These are phyloP conservation scores for Raddia distichophylla DNA, from an alignment of 176 grass and related monocot species.

Conservation along the genomic window DNA sequence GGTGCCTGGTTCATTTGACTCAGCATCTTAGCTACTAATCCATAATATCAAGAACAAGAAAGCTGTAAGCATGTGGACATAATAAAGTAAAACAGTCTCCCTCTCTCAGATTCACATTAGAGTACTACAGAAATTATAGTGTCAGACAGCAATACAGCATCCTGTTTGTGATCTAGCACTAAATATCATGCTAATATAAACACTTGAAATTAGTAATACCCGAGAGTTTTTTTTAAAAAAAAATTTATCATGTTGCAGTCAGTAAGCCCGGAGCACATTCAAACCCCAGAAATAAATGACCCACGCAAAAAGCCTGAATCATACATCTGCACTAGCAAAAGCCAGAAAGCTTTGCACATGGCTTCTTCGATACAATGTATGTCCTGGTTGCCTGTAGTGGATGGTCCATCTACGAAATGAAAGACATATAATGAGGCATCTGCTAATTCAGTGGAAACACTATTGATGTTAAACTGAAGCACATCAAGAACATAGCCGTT, in stretches of 20 bases:
- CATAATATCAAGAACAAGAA: conserved; percentile 34
- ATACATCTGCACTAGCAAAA: conserved; percentile 74
- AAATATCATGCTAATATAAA: conserved; percentile 11
- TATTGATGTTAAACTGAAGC: conserved; percentile 26
- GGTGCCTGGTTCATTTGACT: conserved; percentile 50
- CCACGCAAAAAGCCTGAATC: conserved; percentile 34
- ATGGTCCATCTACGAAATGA: conserved; percentile 50
- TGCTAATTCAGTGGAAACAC: not conserved
- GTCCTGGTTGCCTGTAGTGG: conserved; percentile 41
- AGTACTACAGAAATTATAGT: not conserved
- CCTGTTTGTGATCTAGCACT: not conserved
- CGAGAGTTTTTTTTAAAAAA: not conserved
- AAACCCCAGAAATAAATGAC: conserved; percentile 29
- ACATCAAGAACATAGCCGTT: conserved; percentile 23
- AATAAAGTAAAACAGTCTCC: conserved; percentile 11
- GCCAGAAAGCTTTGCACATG: conserved; percentile 47
- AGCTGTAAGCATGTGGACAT: not conserved
- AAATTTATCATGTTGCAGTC: conserved; percentile 7
- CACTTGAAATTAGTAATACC: conserved; percentile 21
- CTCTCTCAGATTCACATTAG: conserved; percentile 6
- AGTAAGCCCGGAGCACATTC: conserved; percentile 1
- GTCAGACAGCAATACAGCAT: not conserved
- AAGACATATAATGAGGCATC: conserved; percentile 39
- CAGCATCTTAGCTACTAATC: conserved; percentile 29
- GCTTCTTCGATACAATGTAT: conserved; percentile 47